Conservation (phyloP, 306 rosid species). For the Cyamopsis tetragonoloba region DNA sequence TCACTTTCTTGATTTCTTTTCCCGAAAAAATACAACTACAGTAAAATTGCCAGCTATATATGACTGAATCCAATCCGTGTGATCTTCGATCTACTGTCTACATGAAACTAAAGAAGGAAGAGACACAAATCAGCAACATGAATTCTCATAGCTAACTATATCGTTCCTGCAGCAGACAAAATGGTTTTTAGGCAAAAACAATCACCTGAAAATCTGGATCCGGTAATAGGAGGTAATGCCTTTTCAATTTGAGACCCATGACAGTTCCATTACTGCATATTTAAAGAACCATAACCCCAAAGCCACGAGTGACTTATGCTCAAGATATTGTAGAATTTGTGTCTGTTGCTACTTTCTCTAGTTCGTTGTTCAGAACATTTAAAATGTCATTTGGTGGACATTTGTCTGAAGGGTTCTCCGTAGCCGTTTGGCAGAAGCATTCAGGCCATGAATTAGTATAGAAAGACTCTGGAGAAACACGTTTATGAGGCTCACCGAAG, state of each 20-base stretch:
- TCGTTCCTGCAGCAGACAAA: slow-evolving; percentile 1
- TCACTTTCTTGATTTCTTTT: background rate
- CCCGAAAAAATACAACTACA: background rate
- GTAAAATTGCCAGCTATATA: slow-evolving; percentile 19
- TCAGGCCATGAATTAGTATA: slow-evolving; percentile 99
- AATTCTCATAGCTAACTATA: slow-evolving; percentile 25
- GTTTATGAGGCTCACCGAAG: slow-evolving; percentile 89
- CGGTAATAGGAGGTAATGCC: slow-evolving; percentile 20
- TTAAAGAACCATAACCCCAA: slow-evolving; percentile 27
- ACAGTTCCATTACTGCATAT: slow-evolving; percentile 23
- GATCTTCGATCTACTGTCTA: slow-evolving; percentile 26
- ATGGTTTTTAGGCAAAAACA: slow-evolving; percentile 9
- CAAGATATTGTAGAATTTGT: slow-evolving; percentile 43
- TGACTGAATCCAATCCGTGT: slow-evolving; percentile 16
- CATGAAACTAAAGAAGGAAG: slow-evolving; percentile 14
- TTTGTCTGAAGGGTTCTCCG: slow-evolving; percentile 58
- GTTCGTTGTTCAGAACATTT: slow-evolving; percentile 45
- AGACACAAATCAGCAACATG: slow-evolving; percentile 20
- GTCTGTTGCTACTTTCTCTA: slow-evolving; percentile 37
- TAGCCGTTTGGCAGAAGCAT: slow-evolving; percentile 81
- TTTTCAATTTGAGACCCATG: slow-evolving; percentile 25
- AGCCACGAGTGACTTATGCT: slow-evolving; percentile 17
- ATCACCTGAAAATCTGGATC: slow-evolving; percentile 35
- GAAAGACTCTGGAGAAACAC: slow-evolving; percentile 83
- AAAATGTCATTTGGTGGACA: slow-evolving; percentile 80